Evolutionary conservation across 106 monocot genomes (phyloP), one percentile per base, ranked within the genome.

Genomic region (Ottelia alismoides): DNA sequence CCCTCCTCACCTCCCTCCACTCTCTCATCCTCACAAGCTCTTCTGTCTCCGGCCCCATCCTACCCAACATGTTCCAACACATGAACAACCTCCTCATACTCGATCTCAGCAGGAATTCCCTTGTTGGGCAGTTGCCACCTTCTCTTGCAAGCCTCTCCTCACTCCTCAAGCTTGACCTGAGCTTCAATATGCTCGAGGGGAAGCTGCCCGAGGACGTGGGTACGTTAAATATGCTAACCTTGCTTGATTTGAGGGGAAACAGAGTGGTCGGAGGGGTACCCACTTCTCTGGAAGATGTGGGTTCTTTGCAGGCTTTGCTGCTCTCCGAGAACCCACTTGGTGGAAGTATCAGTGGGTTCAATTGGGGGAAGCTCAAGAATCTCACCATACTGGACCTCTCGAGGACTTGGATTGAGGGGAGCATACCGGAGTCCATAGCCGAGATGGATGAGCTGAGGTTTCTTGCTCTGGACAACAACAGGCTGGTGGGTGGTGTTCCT

Each of bases 231-330:
- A 72, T 35, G 9, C 76, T 92, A 12, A 79, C 85, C 14, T 58
- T 92, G 4, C 58, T 92, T 1, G 92, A 92, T 43, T 58, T 92
- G 22, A 64, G 86, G 63, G 79, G 69, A 76, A 92, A 92, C 69
- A 71, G 45, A 25, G 26, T 86, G 1, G 70, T 79, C 1, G 70
- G 75, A 28, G 71, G 72, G 18, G 18, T 74, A 10, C 2, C 47
- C 11, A 55, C 44, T 16, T 66, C 76, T n/a, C 57, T 82, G 12
- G 52, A 70, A 49, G 49, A 45, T 45, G 66, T 86, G 82, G 59
- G 21, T 24, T 79, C 82, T 16, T 28, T 92, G 12, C 74, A 86
- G 46, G 82, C 74, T 27, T 27, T 92, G 73, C 76, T 92, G 19
- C 74, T 92, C 0, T 86, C 82, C 2, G 57, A 76, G 70, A 92